These are phyloP conservation scores for Irpex lacteus DNA, from an alignment of 1,284 basidiomycete species.

Conservation along the genomic window DNA sequence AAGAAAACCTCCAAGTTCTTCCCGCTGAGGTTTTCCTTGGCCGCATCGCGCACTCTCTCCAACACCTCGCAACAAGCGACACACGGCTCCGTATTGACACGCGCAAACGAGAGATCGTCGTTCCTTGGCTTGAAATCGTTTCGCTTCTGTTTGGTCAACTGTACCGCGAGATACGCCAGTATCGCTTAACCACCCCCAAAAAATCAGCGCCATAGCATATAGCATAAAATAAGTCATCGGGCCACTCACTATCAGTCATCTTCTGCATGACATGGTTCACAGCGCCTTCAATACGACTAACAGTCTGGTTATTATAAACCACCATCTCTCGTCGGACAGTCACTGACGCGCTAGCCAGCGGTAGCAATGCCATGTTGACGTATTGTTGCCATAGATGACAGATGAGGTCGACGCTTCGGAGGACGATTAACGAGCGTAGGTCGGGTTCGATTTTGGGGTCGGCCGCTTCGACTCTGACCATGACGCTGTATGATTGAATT, in stretches of 20 bases:
- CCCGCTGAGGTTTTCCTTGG: constrained; percentile 76
- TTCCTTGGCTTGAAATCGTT: constrained; percentile 97
- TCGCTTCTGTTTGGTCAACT: constrained; percentile 92
- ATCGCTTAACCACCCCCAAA: constrained; percentile 43
- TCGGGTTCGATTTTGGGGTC: constrained; percentile 83
- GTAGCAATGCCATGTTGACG: constrained; percentile 86
- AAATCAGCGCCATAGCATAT: background rate
- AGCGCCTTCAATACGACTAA: constrained; percentile 85
- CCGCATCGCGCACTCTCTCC: constrained; percentile 76
- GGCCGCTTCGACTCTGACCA: constrained; percentile 66
- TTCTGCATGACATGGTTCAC: constrained; percentile 85
- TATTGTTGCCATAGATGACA: constrained; percentile 98
- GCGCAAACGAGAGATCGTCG: constrained; percentile 91
- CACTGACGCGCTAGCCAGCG: constrained; percentile 83
- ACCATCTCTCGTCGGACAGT: constrained; percentile 92
- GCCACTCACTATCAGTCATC: constrained; percentile 72
- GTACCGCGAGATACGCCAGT: constrained; percentile 64
- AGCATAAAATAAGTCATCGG: background rate
- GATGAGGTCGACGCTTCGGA: constrained; percentile 84
- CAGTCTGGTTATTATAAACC: constrained; percentile 88
- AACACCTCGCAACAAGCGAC: constrained; percentile 85
- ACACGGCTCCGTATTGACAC: constrained; percentile 96
- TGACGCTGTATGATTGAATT: constrained; percentile 49
- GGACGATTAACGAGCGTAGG: constrained; percentile 64
- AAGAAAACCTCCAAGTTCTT: constrained; percentile 93